Evolutionary conservation across 2,329 filamentous ascomycete genomes (phyloP).

Genomic region (Colletotrichum sidae): DNA sequence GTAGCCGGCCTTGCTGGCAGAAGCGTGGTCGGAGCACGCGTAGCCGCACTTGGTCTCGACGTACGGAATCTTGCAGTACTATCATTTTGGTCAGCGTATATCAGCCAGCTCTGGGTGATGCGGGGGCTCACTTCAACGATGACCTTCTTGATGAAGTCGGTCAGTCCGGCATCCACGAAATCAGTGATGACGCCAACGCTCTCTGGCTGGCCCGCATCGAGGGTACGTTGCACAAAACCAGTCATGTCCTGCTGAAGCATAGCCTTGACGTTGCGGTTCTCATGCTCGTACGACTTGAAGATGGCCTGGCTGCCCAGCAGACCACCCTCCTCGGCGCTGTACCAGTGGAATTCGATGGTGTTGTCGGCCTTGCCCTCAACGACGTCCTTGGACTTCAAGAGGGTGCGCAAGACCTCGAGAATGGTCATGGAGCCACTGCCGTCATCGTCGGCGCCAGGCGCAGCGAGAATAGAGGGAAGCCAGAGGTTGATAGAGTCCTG

Average conservation of each 20-base stretch:
- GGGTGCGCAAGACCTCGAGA: slow-evolving; percentile 86
- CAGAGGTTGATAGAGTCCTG: slow-evolving; percentile 97
- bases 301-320: slow-evolving; percentile 90
- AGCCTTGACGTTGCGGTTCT: slow-evolving; percentile 82
- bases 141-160: slow-evolving; percentile 89
- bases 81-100: slow-evolving; percentile 31
- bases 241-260: slow-evolving; percentile 99
- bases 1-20: slow-evolving; percentile 79
- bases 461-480: slow-evolving; percentile 83
- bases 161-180: slow-evolving; percentile 85
- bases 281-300: slow-evolving; percentile 82
- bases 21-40: slow-evolving; percentile 82
- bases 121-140: slow-evolving; percentile 69
- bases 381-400: slow-evolving; percentile 80
- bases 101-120: slow-evolving; percentile 39
- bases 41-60: slow-evolving; percentile 91
- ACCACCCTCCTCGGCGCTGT: slow-evolving; percentile 89
- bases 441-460: slow-evolving; percentile 95
- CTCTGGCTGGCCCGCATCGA: slow-evolving; percentile 85
- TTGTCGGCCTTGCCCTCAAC: slow-evolving; percentile 79
- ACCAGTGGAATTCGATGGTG: slow-evolving; percentile 97
- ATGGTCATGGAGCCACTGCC: slow-evolving; percentile 95
- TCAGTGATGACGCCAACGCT: slow-evolving; percentile 93
- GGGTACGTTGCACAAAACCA: slow-evolving; percentile 84
- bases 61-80: slow-evolving; percentile 91